Conservation (phyloP, 805 yeast species). For the Starmerella stigmatis region DNA sequence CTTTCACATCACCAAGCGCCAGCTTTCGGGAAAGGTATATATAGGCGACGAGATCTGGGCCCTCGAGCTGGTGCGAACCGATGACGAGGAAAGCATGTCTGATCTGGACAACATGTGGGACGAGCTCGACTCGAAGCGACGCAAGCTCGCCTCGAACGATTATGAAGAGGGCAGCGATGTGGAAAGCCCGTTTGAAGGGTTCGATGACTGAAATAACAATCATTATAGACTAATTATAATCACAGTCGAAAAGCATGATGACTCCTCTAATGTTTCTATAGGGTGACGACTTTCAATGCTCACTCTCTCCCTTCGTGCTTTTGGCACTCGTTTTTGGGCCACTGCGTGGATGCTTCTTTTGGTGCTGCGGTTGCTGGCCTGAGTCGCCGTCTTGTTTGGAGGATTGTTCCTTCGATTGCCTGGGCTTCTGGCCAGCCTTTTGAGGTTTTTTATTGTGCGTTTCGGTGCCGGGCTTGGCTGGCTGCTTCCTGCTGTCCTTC, state of each 20-base stretch:
- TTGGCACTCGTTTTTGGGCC: no score
- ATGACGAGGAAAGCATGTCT: conserved; percentile 14
- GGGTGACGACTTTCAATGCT: no score
- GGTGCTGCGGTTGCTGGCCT: not conserved
- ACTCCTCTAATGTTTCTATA: not conserved
- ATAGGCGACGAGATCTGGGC: conserved; percentile 57
- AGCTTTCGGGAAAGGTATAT: conserved; percentile 58
- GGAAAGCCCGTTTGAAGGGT: conserved; percentile 9
- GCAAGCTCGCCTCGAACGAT: not conserved
- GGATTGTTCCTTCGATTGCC: no score
- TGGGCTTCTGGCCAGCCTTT: no score
- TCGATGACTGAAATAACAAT: conserved; percentile 6
- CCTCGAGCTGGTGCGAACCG: conserved; percentile 20
- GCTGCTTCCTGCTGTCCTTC: not conserved
- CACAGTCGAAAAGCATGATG: not conserved
- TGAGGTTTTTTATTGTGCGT: no score
- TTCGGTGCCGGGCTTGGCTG: no score
- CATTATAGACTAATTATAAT: not conserved
- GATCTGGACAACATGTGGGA: conserved; percentile 12
- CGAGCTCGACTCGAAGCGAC: conserved; percentile 3
- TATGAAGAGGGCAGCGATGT: not conserved
- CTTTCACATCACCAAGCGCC: conserved; percentile 51
- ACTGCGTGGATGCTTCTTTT: not conserved
- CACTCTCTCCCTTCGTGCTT: no score
- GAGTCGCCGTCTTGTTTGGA: not conserved